Evolutionary conservation across 2,329 filamentous ascomycete species (phyloP), one percentile per base, ranked within the genome.

Genomic region (Monilinia laxa): DNA sequence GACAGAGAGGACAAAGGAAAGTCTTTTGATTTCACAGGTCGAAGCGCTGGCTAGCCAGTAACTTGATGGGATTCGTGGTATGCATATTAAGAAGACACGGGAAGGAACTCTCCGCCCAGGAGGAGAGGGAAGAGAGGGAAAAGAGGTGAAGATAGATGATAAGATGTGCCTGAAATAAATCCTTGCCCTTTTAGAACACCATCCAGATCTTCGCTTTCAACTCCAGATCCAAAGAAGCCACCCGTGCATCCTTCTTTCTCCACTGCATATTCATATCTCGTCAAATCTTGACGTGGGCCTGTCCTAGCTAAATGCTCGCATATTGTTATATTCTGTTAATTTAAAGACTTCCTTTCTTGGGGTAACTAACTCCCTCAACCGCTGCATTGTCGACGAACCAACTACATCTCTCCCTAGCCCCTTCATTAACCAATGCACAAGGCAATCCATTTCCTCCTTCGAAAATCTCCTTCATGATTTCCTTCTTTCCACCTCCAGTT

Each of bases 301-400:
- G 10, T 4, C 53, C 53, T 38, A 55, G 28, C 38, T 45, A 20
- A 12, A 31, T 49, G 45, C 31, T 7, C 45, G 9, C 45, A 14
- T 23, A 40, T 23, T 20, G 3, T 11, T 20, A 23, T 45, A 20
- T 45, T 47, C 4, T 7, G 23, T 4, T 9, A 23, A 54, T 55
- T 80, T 76, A 88, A 68, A 89, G 77, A 74, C 83, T 89, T 25
- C 90, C 88, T 72, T 90, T 88, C 76, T 90, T 85, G 31, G 93
- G 92, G 76, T 92, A 97, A 68, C 83, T 82, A 16, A 99, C 91
- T 5, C 92, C 93, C 75, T 97, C 90, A 16, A 96, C 88, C 57
- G 95, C 94, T 5, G 90, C 83, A 75, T 88, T 84, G 77, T 98
- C 95, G 54, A 93, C 92, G 77, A 99, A 98, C 95, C 95, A 99